Percentiles rank a stretch among this genome's conserved stretches.
Conservation (phyloP, 805 yeast species). For the Candida railenensis region DNA sequence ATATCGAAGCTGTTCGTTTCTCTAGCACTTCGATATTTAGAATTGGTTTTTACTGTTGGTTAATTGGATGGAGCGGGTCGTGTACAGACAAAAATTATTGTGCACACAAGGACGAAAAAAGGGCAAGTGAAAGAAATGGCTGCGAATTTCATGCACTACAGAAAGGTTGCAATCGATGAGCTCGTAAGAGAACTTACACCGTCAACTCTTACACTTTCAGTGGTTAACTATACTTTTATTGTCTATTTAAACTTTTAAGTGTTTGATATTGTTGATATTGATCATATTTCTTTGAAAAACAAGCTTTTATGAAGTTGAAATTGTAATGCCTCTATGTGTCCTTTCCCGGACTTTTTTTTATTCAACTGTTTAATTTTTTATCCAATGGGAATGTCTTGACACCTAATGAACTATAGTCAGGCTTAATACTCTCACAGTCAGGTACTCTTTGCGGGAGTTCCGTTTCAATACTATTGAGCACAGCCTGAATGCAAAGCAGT, state of each 20-base stretch:
- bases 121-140: too few species aligned
- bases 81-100: not conserved
- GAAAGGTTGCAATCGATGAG: too few species aligned
- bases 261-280: not conserved
- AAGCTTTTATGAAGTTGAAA: not conserved
- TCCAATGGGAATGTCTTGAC: not conserved
- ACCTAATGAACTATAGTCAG: constrained; percentile 17
- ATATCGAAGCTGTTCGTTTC: too few species aligned
- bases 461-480: constrained; percentile 29
- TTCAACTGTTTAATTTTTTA: not conserved
- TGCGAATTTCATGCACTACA: too few species aligned
- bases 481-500: constrained; percentile 35
- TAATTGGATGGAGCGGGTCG: constrained; percentile 1
- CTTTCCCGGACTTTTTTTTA: not conserved
- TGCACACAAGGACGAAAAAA: too few species aligned
- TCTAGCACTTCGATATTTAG: too few species aligned
- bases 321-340: not conserved
- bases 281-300: not conserved
- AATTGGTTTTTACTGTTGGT: constrained; percentile 11
- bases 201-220: too few species aligned
- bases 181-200: too few species aligned
- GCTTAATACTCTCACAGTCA: constrained; percentile 19
- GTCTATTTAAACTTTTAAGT: not conserved
- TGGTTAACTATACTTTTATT: not conserved
- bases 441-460: constrained; percentile 33